Evolutionary conservation across 2,329 filamentous ascomycete genomes (phyloP).

Genomic region (Colletotrichum godetiae): DNA sequence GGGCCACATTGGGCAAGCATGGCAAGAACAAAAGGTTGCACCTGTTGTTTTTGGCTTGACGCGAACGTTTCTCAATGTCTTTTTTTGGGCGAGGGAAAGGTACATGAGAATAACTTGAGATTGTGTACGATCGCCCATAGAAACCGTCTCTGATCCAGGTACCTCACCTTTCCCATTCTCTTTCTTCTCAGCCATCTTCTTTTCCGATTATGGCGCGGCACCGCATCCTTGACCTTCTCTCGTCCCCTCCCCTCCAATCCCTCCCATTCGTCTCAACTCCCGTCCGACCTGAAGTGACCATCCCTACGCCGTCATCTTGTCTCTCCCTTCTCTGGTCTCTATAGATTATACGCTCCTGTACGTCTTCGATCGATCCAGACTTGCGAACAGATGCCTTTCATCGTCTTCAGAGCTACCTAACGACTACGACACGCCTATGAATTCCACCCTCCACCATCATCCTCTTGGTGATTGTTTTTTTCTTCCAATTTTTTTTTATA

Average conservation of each 20-base stretch:
- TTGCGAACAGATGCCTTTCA: not conserved
- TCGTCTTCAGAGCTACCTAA: not conserved
- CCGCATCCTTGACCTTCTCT: not conserved
- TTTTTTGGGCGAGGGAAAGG: not conserved
- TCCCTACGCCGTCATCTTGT: constrained; percentile 1
- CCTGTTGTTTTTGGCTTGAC: constrained; percentile 11
- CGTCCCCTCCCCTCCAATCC: not conserved
- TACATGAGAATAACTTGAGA: not conserved
- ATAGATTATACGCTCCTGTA: not conserved
- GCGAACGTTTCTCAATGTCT: constrained; percentile 9
- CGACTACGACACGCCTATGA: not conserved
- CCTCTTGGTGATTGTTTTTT: not conserved
- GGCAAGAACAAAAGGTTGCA: not conserved
- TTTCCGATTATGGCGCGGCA: not conserved
- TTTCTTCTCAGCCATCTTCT: not conserved
- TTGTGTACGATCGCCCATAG: not conserved
- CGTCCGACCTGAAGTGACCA: not conserved
- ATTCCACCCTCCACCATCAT: not conserved
- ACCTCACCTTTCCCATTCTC: not conserved
- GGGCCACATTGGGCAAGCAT: constrained; percentile 9
- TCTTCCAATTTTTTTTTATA: constrained; percentile 3
- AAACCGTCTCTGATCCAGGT: not conserved
- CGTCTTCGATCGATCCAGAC: not conserved
- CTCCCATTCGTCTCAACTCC: not conserved
- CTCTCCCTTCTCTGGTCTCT: not conserved